These are phyloP conservation scores for Spongospora subterranea DNA, from an alignment of 208 protist genomes.

Conservation along the genomic window DNA sequence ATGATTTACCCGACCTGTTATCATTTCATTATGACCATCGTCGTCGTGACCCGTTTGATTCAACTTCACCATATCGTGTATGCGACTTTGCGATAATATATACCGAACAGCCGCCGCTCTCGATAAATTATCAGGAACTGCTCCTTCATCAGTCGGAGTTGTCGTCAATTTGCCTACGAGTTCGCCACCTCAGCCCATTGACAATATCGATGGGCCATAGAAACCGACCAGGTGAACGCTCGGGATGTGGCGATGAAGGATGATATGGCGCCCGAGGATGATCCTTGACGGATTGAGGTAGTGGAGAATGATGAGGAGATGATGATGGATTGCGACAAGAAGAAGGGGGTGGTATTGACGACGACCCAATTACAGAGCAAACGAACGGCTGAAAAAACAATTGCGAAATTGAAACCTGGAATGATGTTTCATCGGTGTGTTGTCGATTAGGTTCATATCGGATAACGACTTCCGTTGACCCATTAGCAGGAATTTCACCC, in stretches of 20 bases:
- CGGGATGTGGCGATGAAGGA: neutral
- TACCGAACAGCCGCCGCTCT: neutral
- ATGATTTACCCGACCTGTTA: neutral
- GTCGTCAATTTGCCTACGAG: no score
- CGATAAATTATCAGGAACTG: neutral
- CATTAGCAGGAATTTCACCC: conserved; percentile 1
- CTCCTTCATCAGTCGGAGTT: no score
- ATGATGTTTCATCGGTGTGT: neutral
- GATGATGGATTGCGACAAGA: no score
- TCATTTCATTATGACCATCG: neutral
- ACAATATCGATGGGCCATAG: neutral
- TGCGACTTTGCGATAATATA: neutral
- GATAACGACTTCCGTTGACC: neutral
- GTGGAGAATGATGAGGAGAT: neutral
- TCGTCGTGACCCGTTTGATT: neutral
- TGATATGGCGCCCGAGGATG: neutral
- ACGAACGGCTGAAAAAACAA: conserved; percentile 26
- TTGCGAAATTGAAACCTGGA: conserved; percentile 40
- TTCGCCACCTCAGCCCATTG: neutral
- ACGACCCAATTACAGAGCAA: neutral
- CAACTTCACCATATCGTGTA: neutral
- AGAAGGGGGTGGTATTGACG: no score
- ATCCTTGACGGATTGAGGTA: neutral
- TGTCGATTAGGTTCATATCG: neutral
- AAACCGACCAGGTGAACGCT: neutral